A percentile compares a stretch with the other conserved stretches of the same genome.
These are phyloP conservation scores for Chytriomyces hyalinus DNA, from an alignment of 192 early-diverging fungal species.

Conservation along the genomic window DNA sequence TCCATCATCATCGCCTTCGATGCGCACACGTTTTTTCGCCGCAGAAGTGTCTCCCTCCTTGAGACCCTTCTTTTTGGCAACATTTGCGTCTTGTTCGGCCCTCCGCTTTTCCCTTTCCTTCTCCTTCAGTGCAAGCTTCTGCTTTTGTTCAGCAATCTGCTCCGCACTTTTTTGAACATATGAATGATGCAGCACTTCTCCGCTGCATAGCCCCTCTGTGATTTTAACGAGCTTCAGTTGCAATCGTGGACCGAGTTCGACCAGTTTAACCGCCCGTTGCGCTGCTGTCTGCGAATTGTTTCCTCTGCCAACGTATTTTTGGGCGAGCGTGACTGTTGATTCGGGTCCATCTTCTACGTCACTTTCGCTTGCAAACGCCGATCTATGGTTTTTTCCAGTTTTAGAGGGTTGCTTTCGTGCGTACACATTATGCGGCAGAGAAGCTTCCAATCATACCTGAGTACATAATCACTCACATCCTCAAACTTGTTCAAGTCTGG, in stretches of 20 bases:
- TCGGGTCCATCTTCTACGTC: conserved; percentile 93
- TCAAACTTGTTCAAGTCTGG: conserved; percentile 79
- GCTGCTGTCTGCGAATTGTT: conserved; percentile 65
- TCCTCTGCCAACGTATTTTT: conserved; percentile 78
- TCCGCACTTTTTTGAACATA: conserved; percentile 73
- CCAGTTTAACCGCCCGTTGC: conserved; percentile 82
- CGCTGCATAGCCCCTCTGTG: conserved; percentile 84
- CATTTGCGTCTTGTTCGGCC: conserved; percentile 83
- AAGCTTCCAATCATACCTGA: conserved; percentile 53
- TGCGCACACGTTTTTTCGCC: conserved; percentile 24
- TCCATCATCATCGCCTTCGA: conserved; percentile 41
- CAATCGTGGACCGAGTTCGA: conserved; percentile 92
- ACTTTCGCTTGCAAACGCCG: conserved; percentile 83
- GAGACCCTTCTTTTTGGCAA: conserved; percentile 54
- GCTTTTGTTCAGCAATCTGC: conserved; percentile 72
- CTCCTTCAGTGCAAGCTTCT: conserved; percentile 62
- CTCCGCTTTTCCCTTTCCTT: conserved; percentile 73
- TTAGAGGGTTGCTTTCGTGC: not conserved
- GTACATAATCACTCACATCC: conserved; percentile 93
- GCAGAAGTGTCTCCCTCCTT: conserved; percentile 34
- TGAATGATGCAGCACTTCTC: conserved; percentile 91
- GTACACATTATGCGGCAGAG: not conserved
- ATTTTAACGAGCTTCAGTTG: conserved; percentile 86
- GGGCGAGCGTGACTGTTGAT: conserved; percentile 79
- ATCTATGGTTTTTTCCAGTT: conserved; percentile 44